Conservation (phyloP, 345 rosid species). For the Salix udensis region DNA sequence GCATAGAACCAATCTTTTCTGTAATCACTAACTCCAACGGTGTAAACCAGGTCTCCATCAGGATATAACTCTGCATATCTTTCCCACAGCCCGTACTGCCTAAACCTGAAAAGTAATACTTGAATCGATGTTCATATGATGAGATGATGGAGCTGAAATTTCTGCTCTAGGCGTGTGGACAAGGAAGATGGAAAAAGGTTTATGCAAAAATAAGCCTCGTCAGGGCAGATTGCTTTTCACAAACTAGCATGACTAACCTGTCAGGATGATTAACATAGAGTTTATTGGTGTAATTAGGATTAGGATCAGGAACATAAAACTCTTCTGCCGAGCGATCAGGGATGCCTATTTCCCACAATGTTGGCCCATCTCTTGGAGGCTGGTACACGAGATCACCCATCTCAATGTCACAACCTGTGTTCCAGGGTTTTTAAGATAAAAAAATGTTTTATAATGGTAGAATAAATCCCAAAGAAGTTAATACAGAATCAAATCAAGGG, state of each 20-base stretch:
- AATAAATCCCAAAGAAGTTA: background rate
- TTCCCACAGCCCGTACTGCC: conserved; percentile 27
- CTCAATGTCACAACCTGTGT: conserved; percentile 17
- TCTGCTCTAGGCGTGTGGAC: too few species aligned
- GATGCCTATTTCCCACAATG: conserved; percentile 30
- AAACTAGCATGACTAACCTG: conserved; percentile 10
- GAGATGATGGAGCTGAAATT: background rate
- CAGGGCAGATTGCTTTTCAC: background rate
- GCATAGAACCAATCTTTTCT: conserved; percentile 25
- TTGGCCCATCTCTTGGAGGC: conserved; percentile 31
- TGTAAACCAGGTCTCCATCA: conserved; percentile 15
- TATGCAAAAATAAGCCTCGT: background rate
- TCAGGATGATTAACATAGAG: conserved; percentile 32
- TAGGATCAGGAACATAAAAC: conserved; percentile 24
- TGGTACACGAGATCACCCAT: conserved; percentile 21
- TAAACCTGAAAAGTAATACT: conserved; percentile 15
- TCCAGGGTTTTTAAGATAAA: background rate
- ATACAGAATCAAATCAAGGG: background rate
- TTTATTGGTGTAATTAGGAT: conserved; percentile 18
- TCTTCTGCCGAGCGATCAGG: conserved; percentile 31
- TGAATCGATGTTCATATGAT: background rate
- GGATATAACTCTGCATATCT: conserved; percentile 19
- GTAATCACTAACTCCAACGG: conserved; percentile 18
- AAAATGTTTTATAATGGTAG: background rate
- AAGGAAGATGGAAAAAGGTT: too few species aligned